Evolutionary conservation across 495 filamentous ascomycete species (phyloP).

Genomic region (Talaromyces liani): DNA sequence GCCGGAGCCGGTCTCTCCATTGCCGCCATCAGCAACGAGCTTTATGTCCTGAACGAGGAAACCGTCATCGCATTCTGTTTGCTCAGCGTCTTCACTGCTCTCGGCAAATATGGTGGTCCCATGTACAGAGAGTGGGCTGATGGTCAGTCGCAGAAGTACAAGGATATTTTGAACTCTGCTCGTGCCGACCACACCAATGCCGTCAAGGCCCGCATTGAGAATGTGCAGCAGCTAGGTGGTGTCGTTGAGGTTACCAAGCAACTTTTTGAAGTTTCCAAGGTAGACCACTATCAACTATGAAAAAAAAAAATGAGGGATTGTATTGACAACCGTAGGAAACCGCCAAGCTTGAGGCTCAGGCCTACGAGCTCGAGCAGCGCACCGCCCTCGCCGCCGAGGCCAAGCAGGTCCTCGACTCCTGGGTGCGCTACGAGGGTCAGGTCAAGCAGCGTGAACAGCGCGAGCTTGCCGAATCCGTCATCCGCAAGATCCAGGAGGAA

Average conservation of each 20-base stretch:
- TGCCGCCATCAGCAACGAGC: slow-evolving; percentile 97
- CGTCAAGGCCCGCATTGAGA: slow-evolving; percentile 87
- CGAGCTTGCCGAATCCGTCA: slow-evolving; percentile 87
- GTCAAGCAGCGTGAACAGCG: slow-evolving; percentile 97
- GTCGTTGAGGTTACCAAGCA: slow-evolving; percentile 95
- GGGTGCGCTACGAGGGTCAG: slow-evolving; percentile 97
- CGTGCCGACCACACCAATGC: slow-evolving; percentile 90
- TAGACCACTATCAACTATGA: slow-evolving; percentile 12
- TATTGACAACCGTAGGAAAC: slow-evolving; percentile 64
- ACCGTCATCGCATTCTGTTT: slow-evolving; percentile 83
- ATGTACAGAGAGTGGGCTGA: slow-evolving; percentile 90
- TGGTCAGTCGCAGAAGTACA: slow-evolving; percentile 77
- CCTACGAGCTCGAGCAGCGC: slow-evolving; percentile 93
- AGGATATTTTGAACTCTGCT: slow-evolving; percentile 85
- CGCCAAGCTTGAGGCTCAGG: slow-evolving; percentile 87
- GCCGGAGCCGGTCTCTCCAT: slow-evolving; percentile 82
- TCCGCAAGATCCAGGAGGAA: slow-evolving; percentile 96
- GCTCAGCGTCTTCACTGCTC: slow-evolving; percentile 78
- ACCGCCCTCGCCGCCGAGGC: slow-evolving; percentile 85
- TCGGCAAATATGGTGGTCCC: slow-evolving; percentile 87
- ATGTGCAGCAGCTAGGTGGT: slow-evolving; percentile 81
- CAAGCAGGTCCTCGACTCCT: slow-evolving; percentile 91
- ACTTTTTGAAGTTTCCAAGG: slow-evolving; percentile 97
- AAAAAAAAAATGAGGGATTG: not conserved
- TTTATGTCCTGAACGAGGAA: slow-evolving; percentile 99